phyloP scores from a whole-genome alignment of 441 rosid species.

The Pelargonium myrrhifolium region DNA sequence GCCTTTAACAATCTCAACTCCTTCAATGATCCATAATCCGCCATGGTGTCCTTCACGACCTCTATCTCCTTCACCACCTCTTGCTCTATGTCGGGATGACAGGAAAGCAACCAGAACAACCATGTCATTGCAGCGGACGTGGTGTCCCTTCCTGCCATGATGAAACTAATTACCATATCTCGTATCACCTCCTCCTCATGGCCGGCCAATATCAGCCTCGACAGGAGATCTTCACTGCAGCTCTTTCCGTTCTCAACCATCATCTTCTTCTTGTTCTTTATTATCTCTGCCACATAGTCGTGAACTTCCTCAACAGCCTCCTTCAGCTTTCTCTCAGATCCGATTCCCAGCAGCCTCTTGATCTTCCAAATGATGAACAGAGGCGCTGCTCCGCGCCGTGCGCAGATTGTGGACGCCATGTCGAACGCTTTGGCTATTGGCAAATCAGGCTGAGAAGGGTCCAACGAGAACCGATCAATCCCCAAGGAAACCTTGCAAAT shows the following conservation, averaged over 20 bases:
- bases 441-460: constrained; percentile 26
- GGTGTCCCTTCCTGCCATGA: constrained; percentile 58
- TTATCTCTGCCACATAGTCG: constrained; percentile 34
- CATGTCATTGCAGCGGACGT: constrained; percentile 52
- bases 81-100: constrained; percentile 21
- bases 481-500: constrained; percentile 51
- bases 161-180: constrained; percentile 45
- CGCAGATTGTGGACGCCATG: constrained; percentile 48
- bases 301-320: constrained; percentile 46
- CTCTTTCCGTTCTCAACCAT: constrained; percentile 2
- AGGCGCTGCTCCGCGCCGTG: constrained; percentile 58
- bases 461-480: constrained; percentile 30
- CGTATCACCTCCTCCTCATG: constrained; percentile 41
- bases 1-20: constrained; percentile 36
- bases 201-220: constrained; percentile 46
- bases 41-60: constrained; percentile 14
- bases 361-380: constrained; percentile 60
- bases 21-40: constrained; percentile 38
- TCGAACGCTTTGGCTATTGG: constrained; percentile 53
- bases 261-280: constrained; percentile 31
- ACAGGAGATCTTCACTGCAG: constrained; percentile 35
- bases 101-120: constrained; percentile 43
- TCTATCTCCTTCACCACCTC: constrained; percentile 27
- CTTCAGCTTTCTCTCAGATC: constrained; percentile 57
- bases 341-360: constrained; percentile 47